A percentile compares a stretch with the other conserved stretches of the same genome.
These are phyloP conservation scores for Avena sativa DNA, from an alignment of 176 grass and related monocot genomes.

Conservation along the genomic window DNA sequence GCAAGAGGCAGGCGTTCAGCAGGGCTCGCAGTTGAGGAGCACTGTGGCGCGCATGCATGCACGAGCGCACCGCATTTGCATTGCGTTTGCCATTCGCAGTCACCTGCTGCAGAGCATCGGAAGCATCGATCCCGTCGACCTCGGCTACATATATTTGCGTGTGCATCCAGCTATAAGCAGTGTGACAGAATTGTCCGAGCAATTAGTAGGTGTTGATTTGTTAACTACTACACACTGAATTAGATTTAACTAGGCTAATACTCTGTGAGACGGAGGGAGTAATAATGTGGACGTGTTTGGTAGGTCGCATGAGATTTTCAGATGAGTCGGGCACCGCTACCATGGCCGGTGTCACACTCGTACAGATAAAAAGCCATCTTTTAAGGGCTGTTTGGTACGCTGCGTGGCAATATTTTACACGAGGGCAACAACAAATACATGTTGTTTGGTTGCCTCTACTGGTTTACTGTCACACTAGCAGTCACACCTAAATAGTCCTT, in stretches of 20 bases:
- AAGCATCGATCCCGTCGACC: conserved; percentile 38
- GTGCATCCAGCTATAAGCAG: not conserved
- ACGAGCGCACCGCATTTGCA: not conserved
- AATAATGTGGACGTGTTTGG: no score
- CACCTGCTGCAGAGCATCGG: conserved; percentile 17
- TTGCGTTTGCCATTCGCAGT: not conserved
- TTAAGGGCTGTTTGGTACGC: no score
- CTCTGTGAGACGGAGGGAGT: no score
- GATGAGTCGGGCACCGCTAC: no score
- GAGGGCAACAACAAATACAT: no score
- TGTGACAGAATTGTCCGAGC: not conserved
- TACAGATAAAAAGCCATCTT: no score
- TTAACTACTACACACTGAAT: not conserved
- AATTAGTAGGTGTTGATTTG: not conserved
- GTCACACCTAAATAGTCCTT: no score
- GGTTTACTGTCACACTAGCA: no score
- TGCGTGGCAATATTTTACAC: no score
- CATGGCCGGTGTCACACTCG: no score
- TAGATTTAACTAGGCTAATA: not conserved
- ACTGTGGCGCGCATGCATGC: not conserved
- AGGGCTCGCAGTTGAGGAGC: conserved; percentile 30
- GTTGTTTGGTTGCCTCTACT: no score
- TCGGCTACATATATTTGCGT: not conserved
- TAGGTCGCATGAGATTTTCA: no score
- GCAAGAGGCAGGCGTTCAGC: not conserved